Conservation (phyloP, 2,329 filamentous ascomycete species). For the Verticillium longisporum region DNA sequence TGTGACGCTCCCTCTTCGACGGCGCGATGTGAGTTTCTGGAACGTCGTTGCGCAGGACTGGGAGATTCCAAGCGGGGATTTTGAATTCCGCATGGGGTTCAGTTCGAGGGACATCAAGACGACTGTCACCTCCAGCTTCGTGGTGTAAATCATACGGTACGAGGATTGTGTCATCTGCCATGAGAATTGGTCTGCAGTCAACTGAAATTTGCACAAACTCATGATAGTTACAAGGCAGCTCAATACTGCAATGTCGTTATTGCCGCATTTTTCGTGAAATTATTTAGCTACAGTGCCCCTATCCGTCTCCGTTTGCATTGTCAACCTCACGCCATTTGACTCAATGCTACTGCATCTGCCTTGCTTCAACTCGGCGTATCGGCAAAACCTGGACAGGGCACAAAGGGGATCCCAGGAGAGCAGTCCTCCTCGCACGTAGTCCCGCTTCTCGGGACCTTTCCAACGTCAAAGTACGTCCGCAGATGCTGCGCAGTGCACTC, state of each 20-base stretch:
- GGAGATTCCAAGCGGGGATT: conserved; percentile 32
- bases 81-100: neutral
- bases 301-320: no score
- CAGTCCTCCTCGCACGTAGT: conserved; percentile 14
- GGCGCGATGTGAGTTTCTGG: conserved; percentile 47
- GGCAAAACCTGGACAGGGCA: neutral
- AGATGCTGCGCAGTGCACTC: conserved; percentile 10
- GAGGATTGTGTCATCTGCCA: no score
- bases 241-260: no score
- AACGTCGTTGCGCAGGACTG: conserved; percentile 39
- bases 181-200: no score
- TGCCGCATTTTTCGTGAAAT: no score
- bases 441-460: conserved; percentile 17
- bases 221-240: no score
- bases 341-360: no score
- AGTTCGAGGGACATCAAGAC: neutral
- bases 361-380: neutral
- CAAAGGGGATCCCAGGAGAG: conserved; percentile 3
- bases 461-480: conserved; percentile 19
- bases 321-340: no score
- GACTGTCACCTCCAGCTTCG: no score
- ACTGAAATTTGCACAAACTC: no score
- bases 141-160: no score
- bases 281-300: no score
- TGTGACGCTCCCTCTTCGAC: conserved; percentile 33